These are phyloP conservation scores for Penicillium verrucosum DNA, from an alignment of 2,329 filamentous ascomycete species.

Conservation along the genomic window DNA sequence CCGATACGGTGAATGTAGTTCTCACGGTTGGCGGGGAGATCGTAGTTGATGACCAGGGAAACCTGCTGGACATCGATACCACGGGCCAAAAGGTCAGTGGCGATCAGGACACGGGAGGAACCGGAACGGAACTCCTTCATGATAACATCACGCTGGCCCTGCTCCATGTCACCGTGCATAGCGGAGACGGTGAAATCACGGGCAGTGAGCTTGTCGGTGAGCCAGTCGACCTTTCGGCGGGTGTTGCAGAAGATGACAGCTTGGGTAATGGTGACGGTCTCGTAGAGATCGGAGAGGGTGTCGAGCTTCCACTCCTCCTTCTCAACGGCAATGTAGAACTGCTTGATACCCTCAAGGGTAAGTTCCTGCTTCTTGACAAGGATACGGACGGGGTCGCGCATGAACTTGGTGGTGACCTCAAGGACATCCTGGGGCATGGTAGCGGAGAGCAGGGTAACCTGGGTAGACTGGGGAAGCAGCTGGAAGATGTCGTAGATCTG, in stretches of 20 bases:
- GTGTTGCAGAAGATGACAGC: constrained; percentile 99
- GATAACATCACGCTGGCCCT: constrained; percentile 96
- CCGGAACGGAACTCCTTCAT: constrained; percentile 99
- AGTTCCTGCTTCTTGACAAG: constrained; percentile 57
- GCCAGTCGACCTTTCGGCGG: constrained; percentile 96
- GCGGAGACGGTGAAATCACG: constrained; percentile 97
- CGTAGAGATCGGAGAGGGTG: constrained; percentile 96
- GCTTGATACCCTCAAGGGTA: constrained; percentile 94
- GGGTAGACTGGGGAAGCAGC: constrained; percentile 91
- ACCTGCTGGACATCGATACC: constrained; percentile 99
- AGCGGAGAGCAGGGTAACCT: constrained; percentile 96
- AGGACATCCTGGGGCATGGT: constrained; percentile 97
- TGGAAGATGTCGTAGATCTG: constrained; percentile 99
- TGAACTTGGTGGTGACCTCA: constrained; percentile 99
- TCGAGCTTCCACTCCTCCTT: constrained; percentile 99
- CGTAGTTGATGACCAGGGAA: constrained; percentile 97
- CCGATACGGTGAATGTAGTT: constrained; percentile 99
- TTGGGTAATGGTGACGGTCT: constrained; percentile 96
- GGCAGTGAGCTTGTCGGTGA: constrained; percentile 98
- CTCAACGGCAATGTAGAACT: constrained; percentile 98
- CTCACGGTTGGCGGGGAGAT: constrained; percentile 95
- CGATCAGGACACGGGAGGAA: constrained; percentile 92
- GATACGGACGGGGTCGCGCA: constrained; percentile 68
- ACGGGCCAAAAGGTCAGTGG: constrained; percentile 95
- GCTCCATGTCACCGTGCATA: constrained; percentile 99